A percentile compares a stretch with the other conserved stretches of the same genome.
These are phyloP conservation scores for Aureococcus anophagefferens DNA, from an alignment of 108 stramenopile genomes.

Conservation along the genomic window DNA sequence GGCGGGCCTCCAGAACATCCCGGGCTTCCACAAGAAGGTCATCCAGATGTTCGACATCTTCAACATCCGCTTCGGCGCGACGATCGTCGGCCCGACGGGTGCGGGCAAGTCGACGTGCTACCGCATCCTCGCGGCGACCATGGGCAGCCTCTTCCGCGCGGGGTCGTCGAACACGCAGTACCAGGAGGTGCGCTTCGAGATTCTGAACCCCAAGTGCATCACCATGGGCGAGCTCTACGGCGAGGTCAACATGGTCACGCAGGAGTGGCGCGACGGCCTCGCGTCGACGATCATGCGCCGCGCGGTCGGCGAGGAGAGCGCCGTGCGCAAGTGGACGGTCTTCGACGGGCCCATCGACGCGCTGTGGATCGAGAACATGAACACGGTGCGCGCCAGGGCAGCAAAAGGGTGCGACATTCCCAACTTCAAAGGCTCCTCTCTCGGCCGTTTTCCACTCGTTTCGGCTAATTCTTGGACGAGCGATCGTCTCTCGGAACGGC, in stretches of 20 bases:
- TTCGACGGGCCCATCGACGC: slow-evolving; percentile 63
- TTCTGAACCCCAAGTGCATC: slow-evolving; percentile 62
- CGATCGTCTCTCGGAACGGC: too few relatives aligned
- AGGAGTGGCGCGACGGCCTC: slow-evolving; percentile 62
- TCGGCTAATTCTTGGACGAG: too few relatives aligned
- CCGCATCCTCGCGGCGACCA: slow-evolving; percentile 38
- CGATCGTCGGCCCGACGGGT: slow-evolving; percentile 54
- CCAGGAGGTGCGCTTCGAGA: slow-evolving; percentile 35
- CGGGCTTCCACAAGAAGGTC: slow-evolving; percentile 48
- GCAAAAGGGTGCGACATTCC: too few relatives aligned
- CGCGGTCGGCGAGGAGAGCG: slow-evolving; percentile 22
- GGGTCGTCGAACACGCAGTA: slow-evolving; percentile 33
- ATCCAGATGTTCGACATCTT: slow-evolving; percentile 62
- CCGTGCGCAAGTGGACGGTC: slow-evolving; percentile 42
- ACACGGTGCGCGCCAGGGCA: too few relatives aligned
- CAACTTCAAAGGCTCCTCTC: too few relatives aligned
- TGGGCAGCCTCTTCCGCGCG: slow-evolving; percentile 37
- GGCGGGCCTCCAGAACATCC: slow-evolving; percentile 26
- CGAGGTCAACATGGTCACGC: slow-evolving; percentile 49
- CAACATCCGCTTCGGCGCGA: slow-evolving; percentile 57
- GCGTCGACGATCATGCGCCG: slow-evolving; percentile 54
- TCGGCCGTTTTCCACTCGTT: too few relatives aligned
- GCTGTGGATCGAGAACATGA: slow-evolving; percentile 67
- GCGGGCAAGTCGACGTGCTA: slow-evolving; percentile 55
- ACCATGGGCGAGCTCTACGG: slow-evolving; percentile 69